These are phyloP conservation scores for Neocucurbitaria cava DNA, from an alignment of 2,329 filamentous ascomycete species.

Conservation along the genomic window DNA sequence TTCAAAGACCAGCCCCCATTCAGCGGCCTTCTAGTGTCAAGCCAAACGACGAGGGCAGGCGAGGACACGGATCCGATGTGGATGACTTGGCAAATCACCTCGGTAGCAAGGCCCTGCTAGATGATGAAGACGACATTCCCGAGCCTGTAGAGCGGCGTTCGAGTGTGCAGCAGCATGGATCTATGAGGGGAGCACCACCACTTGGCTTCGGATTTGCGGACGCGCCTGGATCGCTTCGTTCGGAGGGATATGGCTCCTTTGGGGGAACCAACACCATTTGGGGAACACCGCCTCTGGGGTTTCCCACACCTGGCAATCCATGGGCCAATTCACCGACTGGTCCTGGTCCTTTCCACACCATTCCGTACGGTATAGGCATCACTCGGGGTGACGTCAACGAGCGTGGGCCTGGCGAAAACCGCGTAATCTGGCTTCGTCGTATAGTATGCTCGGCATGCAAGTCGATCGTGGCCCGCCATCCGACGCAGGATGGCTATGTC, in stretches of 20 bases:
- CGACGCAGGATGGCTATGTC: constrained; percentile 69
- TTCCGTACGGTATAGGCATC: constrained; percentile 36
- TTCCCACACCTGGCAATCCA: constrained; percentile 45
- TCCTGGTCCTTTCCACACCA: constrained; percentile 43
- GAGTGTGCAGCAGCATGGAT: constrained; percentile 46
- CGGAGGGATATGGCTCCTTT: constrained; percentile 45
- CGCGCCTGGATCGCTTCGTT: constrained; percentile 35
- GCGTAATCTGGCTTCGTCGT: constrained; percentile 43
- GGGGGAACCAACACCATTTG: constrained; percentile 45
- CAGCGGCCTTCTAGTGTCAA: constrained; percentile 80
- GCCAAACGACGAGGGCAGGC: constrained; percentile 57
- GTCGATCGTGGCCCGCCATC: constrained; percentile 55
- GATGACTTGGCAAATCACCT: constrained; percentile 80
- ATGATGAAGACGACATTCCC: constrained; percentile 64
- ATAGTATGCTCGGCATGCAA: constrained; percentile 82
- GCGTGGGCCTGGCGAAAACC: constrained; percentile 35
- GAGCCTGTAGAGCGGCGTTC: constrained; percentile 63
- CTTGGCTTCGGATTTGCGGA: constrained; percentile 47
- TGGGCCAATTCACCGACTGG: constrained; percentile 53
- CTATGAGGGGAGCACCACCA: constrained; percentile 35
- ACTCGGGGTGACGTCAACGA: constrained; percentile 37
- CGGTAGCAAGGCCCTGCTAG: constrained; percentile 86
- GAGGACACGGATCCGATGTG: constrained; percentile 59
- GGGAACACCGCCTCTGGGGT: constrained; percentile 51
- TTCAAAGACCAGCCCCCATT: constrained; percentile 84